Evolutionary conservation across 768 basidiomycete species (phyloP), one percentile per base, ranked within the genome.

Genomic region (Podaxis pistillaris): DNA sequence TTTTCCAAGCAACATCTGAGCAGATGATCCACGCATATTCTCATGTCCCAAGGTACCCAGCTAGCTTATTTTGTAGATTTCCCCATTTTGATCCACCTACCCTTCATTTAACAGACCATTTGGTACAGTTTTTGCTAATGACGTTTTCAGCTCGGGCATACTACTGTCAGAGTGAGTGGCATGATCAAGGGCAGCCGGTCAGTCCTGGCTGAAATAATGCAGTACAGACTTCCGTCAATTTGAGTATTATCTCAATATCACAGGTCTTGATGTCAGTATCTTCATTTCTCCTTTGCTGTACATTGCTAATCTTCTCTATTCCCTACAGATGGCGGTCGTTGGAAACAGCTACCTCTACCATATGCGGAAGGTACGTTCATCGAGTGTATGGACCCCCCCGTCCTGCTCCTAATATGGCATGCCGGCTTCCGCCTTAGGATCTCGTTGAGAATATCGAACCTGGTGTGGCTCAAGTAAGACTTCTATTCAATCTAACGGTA

Each of bases 191-290:
- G 47, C 17, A 36, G 52, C 3, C 19, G 22, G 17, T 13, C 4
- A 46, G 17, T 19, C 36, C 3, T 40, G 37, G n/a, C 53, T 57
- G 26, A 65, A 55, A 15, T 52, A 13, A 50, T 56, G 38, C 68
- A 94, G 93, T 70, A 98, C 96, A 56, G 96, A 98, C 73, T 98
- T 98, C 69, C 86, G 93, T 30, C 96, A 98, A 67, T 98, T 97
- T 64, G 91, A 93, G 68, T 77, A 89, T 60, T 97, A 97, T 70
- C 76, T 96, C 36, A 91, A 93, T 68, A 88, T 98, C 19, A 91
- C 94, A 0, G 96, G 96, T 11, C 75, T 98, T 22, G 96, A 98
- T 72, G 93, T 92, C 69, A 69, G 87, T 75, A 50, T 13, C 41
- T 37, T 26, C 22, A 24, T 50, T 37, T 44, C 24, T 40, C 19